Conservation (phyloP, 2,329 filamentous ascomycete species). For the Apiospora koreana region DNA sequence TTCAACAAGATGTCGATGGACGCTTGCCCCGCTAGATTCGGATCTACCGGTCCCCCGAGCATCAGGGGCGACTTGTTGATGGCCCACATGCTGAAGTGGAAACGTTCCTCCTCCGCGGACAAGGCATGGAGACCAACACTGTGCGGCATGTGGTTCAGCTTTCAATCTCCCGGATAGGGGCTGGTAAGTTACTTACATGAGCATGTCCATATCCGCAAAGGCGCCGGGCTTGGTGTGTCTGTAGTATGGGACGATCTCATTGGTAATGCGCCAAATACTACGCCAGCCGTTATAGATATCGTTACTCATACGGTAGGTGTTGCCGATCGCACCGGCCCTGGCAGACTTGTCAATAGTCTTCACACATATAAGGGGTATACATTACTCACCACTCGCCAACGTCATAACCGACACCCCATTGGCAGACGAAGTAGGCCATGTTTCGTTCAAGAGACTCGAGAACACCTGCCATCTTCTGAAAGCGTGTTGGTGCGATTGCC, state of each 20-base stretch:
- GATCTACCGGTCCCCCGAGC: slow-evolving; percentile 46
- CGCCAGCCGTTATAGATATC: slow-evolving; percentile 54
- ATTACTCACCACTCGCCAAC: slow-evolving; percentile 43
- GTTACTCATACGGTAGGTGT: slow-evolving; percentile 54
- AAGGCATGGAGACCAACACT: slow-evolving; percentile 49
- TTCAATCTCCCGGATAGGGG: background rate
- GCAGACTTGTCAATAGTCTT: background rate
- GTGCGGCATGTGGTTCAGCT: background rate
- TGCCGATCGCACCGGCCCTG: slow-evolving; percentile 43
- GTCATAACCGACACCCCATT: slow-evolving; percentile 53
- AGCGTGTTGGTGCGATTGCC: slow-evolving; percentile 41
- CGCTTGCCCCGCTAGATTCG: slow-evolving; percentile 34
- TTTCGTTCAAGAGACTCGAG: slow-evolving; percentile 40
- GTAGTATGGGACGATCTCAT: slow-evolving; percentile 50
- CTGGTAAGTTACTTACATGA: slow-evolving; percentile 37
- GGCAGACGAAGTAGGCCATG: slow-evolving; percentile 52
- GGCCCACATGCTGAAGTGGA: slow-evolving; percentile 55
- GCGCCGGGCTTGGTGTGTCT: slow-evolving; percentile 45
- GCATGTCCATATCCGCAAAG: slow-evolving; percentile 55
- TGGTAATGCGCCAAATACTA: slow-evolving; percentile 52
- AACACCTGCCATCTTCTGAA: slow-evolving; percentile 47
- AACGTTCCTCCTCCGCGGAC: slow-evolving; percentile 47
- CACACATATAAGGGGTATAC: background rate
- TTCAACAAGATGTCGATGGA: slow-evolving; percentile 50
- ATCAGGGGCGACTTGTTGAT: slow-evolving; percentile 52